These are phyloP conservation scores for Huntiella decipiens DNA, from an alignment of 2,329 filamentous ascomycete species.

Conservation along the genomic window DNA sequence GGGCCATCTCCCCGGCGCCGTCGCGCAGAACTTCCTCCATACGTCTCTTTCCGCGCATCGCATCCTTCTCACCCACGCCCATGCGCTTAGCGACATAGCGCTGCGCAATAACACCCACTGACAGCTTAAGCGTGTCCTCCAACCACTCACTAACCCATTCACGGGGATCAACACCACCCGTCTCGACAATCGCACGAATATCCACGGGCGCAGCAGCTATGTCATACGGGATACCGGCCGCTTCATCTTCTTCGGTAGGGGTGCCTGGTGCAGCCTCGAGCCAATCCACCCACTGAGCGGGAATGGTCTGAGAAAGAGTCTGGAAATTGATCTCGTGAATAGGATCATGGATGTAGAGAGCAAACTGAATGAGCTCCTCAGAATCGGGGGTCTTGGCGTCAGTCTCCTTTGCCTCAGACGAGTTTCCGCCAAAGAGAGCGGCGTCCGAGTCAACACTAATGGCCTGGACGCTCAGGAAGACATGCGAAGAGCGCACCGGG, in stretches of 20 bases:
- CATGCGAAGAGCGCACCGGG: constrained; percentile 78
- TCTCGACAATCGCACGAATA: constrained; percentile 67
- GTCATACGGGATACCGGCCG: constrained; percentile 22
- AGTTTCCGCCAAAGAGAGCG: constrained; percentile 43
- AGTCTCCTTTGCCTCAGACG: constrained; percentile 34
- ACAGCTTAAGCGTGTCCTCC: constrained; percentile 63
- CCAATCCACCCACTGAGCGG: constrained; percentile 77
- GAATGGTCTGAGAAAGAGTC: constrained; percentile 64
- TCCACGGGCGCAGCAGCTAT: constrained; percentile 40
- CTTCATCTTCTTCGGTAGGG: constrained; percentile 17
- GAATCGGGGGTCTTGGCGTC: constrained; percentile 20
- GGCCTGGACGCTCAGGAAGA: constrained; percentile 91
- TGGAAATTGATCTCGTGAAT: constrained; percentile 80
- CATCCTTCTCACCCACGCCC: constrained; percentile 72
- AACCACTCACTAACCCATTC: constrained; percentile 98
- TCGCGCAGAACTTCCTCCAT: constrained; percentile 36
- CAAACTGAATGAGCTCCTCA: constrained; percentile 52
- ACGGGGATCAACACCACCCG: constrained; percentile 63
- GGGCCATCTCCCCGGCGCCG: constrained; percentile 38
- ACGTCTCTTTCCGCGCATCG: constrained; percentile 42
- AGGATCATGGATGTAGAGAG: constrained; percentile 67
- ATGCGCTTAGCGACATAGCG: constrained; percentile 86
- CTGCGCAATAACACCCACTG: constrained; percentile 75
- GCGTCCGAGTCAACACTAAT: constrained; percentile 46
- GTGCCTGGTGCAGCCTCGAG: constrained; percentile 44